Percentiles rank a stretch among this genome's conserved stretches.
Conservation (phyloP, 2,329 filamentous ascomycete genomes). For the Kalaharituber pfeilii region DNA sequence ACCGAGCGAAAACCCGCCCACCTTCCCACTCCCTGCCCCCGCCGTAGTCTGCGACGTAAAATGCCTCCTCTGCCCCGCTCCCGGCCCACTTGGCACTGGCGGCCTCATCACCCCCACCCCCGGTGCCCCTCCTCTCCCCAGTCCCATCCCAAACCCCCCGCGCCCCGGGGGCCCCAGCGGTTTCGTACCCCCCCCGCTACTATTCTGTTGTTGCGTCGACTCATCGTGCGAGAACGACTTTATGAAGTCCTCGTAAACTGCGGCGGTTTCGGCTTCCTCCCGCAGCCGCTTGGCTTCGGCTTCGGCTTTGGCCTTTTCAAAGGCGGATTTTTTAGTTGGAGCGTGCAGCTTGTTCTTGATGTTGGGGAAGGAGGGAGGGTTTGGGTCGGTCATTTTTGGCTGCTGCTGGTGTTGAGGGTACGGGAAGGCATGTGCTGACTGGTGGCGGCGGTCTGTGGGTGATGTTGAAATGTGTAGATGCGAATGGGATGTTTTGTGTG, state of each 20-base stretch:
- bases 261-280: constrained; percentile 73
- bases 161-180: constrained; percentile 5
- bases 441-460: no score
- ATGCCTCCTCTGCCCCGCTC: constrained; percentile 13
- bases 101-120: constrained; percentile 9
- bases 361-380: constrained; percentile 41
- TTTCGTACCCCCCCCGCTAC: constrained; percentile 1
- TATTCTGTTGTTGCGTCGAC: constrained; percentile 26
- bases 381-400: not conserved
- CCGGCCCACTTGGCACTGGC: constrained; percentile 7
- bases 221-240: constrained; percentile 41
- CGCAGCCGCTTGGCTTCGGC: constrained; percentile 72
- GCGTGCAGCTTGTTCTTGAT: constrained; percentile 62
- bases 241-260: constrained; percentile 72
- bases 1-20: constrained; percentile 5
- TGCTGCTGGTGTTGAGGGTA: no score
- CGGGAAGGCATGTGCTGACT: no score
- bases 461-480: no score
- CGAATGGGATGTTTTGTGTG: no score
- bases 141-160: constrained; percentile 23
- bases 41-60: constrained; percentile 9
- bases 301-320: constrained; percentile 76
- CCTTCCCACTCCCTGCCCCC: not conserved
- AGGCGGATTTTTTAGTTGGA: constrained; percentile 66
- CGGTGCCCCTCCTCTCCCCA: constrained; percentile 20